phyloP scores from a whole-genome alignment of 345 rosid species.

The Rhodamnia argentea region DNA sequence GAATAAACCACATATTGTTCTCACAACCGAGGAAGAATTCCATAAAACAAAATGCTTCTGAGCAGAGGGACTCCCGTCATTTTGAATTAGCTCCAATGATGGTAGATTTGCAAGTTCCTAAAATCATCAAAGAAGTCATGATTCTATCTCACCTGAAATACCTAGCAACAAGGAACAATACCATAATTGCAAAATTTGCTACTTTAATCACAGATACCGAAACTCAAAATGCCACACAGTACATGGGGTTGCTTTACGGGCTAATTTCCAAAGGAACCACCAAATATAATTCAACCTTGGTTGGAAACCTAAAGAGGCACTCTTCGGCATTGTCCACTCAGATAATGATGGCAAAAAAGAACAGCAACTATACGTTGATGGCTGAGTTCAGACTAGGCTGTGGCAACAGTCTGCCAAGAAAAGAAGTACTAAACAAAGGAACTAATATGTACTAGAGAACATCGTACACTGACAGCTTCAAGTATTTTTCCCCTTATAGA shows the following conservation, averaged over 20 bases:
- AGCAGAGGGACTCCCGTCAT: conserved; percentile 91
- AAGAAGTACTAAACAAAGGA: neutral
- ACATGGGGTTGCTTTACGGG: neutral
- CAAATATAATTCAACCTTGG: neutral
- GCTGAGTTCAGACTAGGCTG: neutral
- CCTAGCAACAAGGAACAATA: neutral
- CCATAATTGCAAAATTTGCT: neutral
- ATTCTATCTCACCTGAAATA: neutral
- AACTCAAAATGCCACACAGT: neutral
- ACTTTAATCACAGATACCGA: neutral
- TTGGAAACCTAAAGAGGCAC: neutral
- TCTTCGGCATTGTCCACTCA: neutral
- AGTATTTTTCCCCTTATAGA: neutral
- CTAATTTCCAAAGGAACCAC: neutral
- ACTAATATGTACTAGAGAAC: neutral
- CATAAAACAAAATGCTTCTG: conserved; percentile 73
- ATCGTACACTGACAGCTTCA: neutral
- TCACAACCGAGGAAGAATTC: conserved; percentile 41
- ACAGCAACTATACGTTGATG: neutral
- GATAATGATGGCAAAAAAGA: neutral
- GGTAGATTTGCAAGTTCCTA: conserved; percentile 90
- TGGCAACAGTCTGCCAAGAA: neutral
- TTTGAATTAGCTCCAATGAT: conserved; percentile 62
- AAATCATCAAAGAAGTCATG: conserved; percentile 13
- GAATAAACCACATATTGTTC: conserved; percentile 25